Conservation (phyloP, 108 stramenopile species). For the Conticribra weissflogii region DNA sequence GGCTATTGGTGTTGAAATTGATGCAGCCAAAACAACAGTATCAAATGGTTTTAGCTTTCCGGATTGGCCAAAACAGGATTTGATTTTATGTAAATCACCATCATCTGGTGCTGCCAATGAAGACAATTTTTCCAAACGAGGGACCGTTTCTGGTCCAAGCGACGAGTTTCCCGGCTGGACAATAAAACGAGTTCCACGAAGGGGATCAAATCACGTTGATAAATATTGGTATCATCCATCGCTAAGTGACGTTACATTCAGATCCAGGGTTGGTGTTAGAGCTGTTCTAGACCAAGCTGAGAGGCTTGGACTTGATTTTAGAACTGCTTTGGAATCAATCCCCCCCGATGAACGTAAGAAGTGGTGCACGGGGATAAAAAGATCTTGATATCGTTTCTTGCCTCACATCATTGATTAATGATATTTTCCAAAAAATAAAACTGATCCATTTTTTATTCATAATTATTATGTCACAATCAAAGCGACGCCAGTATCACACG, state of each 20-base stretch:
- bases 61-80: neutral
- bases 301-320: too few species aligned
- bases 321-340: too few species aligned
- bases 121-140: neutral
- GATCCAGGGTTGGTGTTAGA: slow-evolving; percentile 24
- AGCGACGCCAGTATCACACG: too few species aligned
- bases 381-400: too few species aligned
- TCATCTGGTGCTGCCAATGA: neutral
- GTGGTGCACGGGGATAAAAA: too few species aligned
- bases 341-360: too few species aligned
- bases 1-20: slow-evolving; percentile 6
- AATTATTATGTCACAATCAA: too few species aligned
- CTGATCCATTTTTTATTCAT: too few species aligned
- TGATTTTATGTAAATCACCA: neutral
- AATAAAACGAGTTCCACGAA: slow-evolving; percentile 11
- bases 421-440: too few species aligned
- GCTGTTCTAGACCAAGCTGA: too few species aligned
- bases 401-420: too few species aligned
- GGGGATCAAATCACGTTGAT: slow-evolving; percentile 7
- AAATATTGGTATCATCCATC: slow-evolving; percentile 21
- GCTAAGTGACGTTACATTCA: slow-evolving; percentile 8
- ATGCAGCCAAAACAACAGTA: slow-evolving; percentile 12
- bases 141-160: slow-evolving; percentile 12
- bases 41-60: neutral
- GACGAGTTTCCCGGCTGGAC: slow-evolving; percentile 29